Base-by-base conservation (phyloP, 2,329 filamentous ascomycete genomes). In the Xylariales sp. region DNA sequence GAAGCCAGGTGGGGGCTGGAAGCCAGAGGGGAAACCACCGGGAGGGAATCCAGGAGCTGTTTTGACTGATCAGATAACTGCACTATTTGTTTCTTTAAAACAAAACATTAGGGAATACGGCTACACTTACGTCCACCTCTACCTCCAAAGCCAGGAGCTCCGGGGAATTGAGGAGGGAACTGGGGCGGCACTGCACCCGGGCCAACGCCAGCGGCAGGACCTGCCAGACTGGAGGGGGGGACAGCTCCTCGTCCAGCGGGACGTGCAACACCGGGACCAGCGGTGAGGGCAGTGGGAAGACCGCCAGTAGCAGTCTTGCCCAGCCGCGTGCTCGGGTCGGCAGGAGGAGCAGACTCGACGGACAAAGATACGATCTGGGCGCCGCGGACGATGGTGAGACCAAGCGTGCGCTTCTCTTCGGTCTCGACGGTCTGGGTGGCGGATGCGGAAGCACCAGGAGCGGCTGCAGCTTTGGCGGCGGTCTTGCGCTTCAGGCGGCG, bases 341-440 rank as follows among this genome's bases (percentile, higher is more conserved):
- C 88, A 8, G 94, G 91, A 32, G 93, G 93, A 39, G 93, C 91
- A 41, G 91, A 94, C 59, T 98, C 94, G 47, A 96, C 90, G 7
- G 91, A 95, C 44, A 95, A 79, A 16, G 90, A 95, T 46, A 98
- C 87, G 46, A 98, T 93, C 52, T 95, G 86, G 40, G 90, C 88
- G 55, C 93, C 93, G 55, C 93, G 88, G 46, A 98, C 80, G 53
- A 98, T 98, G 14, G 88, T 90, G 48, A 98, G 75, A 41, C 93
- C 93, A 24, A 98, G 79, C n/a, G 89, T 95, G 56, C 93, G 85
- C 76, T 97, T 97, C 70, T 97, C 93, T 68, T 98, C 91, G 12
- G 85, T 81, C 68, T 96, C 89, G 52, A 95, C 76, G 33, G 85
- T 78, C 57, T 85, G 77, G 46, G 75, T 53, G 34, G 76, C 63